Conservation (phyloP, 2,329 filamentous ascomycete species). For the Didymella arachidicola region DNA sequence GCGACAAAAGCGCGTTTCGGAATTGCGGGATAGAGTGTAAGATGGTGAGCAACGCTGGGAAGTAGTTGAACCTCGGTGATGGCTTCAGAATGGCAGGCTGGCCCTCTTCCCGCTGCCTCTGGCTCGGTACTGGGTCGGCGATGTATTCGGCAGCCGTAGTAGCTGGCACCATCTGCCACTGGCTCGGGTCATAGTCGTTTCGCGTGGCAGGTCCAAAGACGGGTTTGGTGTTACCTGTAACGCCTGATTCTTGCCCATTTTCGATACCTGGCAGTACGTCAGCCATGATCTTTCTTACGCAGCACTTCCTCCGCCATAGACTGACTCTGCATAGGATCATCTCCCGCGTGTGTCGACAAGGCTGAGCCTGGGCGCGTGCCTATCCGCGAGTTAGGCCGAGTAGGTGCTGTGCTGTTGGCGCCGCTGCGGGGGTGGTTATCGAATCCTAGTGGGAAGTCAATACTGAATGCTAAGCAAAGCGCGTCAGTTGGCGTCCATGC, state of each 20-base stretch:
- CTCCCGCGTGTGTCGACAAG: constrained; percentile 41
- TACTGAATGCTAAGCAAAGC: constrained; percentile 41
- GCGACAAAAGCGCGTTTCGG: constrained; percentile 63
- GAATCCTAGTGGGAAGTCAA: constrained; percentile 43
- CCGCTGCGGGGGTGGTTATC: constrained; percentile 45
- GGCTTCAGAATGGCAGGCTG: constrained; percentile 67
- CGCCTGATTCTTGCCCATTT: constrained; percentile 62
- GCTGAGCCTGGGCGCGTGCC: constrained; percentile 42
- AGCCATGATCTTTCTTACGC: constrained; percentile 15
- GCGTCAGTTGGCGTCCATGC: constrained; percentile 25
- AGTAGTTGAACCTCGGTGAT: constrained; percentile 59
- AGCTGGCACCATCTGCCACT: constrained; percentile 65
- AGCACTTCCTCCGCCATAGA: constrained; percentile 7
- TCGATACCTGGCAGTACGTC: constrained; percentile 42
- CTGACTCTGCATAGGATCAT: constrained; percentile 47
- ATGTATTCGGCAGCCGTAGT: constrained; percentile 59
- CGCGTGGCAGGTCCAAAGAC: constrained; percentile 64
- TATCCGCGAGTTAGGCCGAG: constrained; percentile 45
- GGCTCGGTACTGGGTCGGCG: constrained; percentile 61
- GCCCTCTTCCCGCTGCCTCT: constrained; percentile 57
- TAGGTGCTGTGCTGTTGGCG: constrained; percentile 46
- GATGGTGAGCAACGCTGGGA: constrained; percentile 67
- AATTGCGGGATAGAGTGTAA: constrained; percentile 67
- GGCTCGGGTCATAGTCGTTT: constrained; percentile 60
- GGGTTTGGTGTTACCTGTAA: constrained; percentile 53